A percentile compares a stretch with the other conserved stretches of the same genome.
Conservation (phyloP, 192 early-diverging fungal genomes). For the Podila minutissima region DNA sequence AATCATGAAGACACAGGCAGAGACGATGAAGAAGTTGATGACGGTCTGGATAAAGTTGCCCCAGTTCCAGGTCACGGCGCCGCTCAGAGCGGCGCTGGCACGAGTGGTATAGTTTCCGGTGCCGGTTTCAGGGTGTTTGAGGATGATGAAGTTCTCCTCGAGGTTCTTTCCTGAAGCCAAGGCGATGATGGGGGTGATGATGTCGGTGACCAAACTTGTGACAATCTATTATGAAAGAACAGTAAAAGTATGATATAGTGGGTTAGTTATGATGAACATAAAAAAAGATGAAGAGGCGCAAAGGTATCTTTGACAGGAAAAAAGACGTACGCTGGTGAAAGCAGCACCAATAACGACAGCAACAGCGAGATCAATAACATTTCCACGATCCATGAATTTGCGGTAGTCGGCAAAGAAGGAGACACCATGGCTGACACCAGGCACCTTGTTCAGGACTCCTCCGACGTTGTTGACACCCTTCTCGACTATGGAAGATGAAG, state of each 20-base stretch:
- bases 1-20: constrained; percentile 66
- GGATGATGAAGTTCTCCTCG: constrained; percentile 52
- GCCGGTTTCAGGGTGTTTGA: constrained; percentile 38
- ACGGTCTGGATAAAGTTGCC: constrained; percentile 70
- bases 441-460: constrained; percentile 18
- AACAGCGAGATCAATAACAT: constrained; percentile 72
- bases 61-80: constrained; percentile 64
- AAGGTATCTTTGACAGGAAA: constrained; percentile 15
- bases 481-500: constrained; percentile 27
- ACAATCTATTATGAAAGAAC: constrained; percentile 28
- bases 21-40: constrained; percentile 74
- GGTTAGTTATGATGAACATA: background rate
- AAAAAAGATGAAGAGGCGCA: constrained; percentile 8
- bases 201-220: constrained; percentile 60
- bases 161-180: constrained; percentile 64
- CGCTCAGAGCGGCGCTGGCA: constrained; percentile 29
- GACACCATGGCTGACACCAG: constrained; percentile 57
- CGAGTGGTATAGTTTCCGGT: constrained; percentile 20
- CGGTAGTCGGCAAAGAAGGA: constrained; percentile 64
- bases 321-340: constrained; percentile 45
- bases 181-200: constrained; percentile 69
- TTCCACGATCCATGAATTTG: constrained; percentile 64
- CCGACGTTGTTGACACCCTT: constrained; percentile 42
- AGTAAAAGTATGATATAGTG: background rate
- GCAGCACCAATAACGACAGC: constrained; percentile 71